Evolutionary conservation across 2,329 filamentous ascomycete species (phyloP), one percentile per base, ranked within the genome.

Genomic region (Cladobotryum mycophilum): DNA sequence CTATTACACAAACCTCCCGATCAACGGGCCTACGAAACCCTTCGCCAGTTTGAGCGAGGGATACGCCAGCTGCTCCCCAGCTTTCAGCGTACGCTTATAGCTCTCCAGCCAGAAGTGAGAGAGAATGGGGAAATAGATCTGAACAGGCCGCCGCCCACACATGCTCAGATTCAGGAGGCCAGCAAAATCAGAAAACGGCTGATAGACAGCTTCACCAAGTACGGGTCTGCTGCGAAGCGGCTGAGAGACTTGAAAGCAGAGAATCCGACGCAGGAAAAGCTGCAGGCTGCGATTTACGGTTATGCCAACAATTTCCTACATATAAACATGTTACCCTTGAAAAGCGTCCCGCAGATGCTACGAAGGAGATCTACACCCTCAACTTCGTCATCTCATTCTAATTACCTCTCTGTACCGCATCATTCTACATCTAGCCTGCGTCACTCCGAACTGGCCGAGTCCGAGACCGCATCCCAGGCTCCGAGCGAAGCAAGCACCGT

Each of bases 171-270:
- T 41, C 79, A 88, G 48, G 90, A 96, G 59, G 91, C 91, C 0
- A 85, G 86, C 41, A 95, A 93, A 68, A 86, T 95, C 11, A 85
- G 91, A n/a, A 95, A 89, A 66, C 80, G 90, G 18, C 76, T 96
- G 1, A 91, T 89, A 52, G 91, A 96, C 60, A 87, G 89, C 8
- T 96, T 96, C 61, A 80, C 84, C 11, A 91, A 96, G 61, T 96
- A 95, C 65, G 88, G 95, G 59, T 74, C 81, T 3, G 89, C 89
- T 0, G 89, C 90, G 3, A 84, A 86, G 56, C 81, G 90, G 3
- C 82, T 96, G 51, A 82, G 90, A 30, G 88, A 95, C 61, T 71
- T 96, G 44, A 84, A 84, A 14, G 87, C 87, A 0, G 72, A 82
- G 4, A 91, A 81, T 45, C 76, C 82, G 0, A 83, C 87, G 0